Evolutionary conservation across 176 grass and related monocot genomes (phyloP).

Genomic region (Triticum urartu): DNA sequence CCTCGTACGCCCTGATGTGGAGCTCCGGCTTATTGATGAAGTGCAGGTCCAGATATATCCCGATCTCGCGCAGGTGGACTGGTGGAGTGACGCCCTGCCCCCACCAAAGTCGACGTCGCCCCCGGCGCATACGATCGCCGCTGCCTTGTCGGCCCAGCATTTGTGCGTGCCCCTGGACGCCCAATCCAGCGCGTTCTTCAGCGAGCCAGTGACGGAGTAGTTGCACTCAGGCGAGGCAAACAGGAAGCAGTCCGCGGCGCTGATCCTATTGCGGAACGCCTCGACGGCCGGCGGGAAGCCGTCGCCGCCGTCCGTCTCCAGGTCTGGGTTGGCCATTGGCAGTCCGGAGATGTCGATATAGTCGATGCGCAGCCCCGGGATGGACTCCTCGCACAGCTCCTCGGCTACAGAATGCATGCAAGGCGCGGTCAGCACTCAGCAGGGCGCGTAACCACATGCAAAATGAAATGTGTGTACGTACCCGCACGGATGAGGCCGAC

Average conservation of each 20-base stretch:
- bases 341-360: constrained; percentile 63
- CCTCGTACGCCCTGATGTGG: too few species aligned
- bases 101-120: too few species aligned
- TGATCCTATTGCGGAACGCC: constrained; percentile 60
- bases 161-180: too few species aligned
- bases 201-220: constrained; percentile 61
- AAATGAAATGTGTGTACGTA: background rate
- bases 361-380: constrained; percentile 12
- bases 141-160: too few species aligned
- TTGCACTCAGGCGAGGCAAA: constrained; percentile 85
- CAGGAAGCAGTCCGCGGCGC: constrained; percentile 53
- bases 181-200: constrained; percentile 41
- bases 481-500: constrained; percentile 70
- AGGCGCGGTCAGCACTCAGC: background rate
- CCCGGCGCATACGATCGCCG: too few species aligned
- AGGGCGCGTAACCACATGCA: background rate
- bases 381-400: constrained; percentile 45
- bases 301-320: constrained; percentile 45
- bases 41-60: too few species aligned
- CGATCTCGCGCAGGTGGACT: too few species aligned
- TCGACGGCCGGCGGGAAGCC: constrained; percentile 62
- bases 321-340: constrained; percentile 74
- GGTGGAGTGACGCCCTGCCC: too few species aligned
- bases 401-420: constrained; percentile 20
- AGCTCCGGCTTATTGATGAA: too few species aligned